phyloP scores from a whole-genome alignment of 805 yeast genomes.

The Cyberlindnera maritima region DNA sequence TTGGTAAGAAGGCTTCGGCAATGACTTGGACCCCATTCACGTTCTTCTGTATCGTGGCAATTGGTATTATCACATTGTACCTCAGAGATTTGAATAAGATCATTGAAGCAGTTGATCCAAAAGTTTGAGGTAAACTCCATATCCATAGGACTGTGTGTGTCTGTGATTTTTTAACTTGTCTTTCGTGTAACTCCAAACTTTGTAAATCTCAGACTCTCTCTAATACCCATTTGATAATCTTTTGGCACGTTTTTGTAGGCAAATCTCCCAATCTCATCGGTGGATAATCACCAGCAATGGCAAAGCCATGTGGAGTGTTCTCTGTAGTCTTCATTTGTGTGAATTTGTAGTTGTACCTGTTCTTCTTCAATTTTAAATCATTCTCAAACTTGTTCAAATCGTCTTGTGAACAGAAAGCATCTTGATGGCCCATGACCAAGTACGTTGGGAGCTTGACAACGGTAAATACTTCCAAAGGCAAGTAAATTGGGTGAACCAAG shows the following conservation, averaged over 20 bases:
- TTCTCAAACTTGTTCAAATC: conserved; percentile 13
- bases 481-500: conserved; percentile 24
- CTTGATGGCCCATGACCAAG: conserved; percentile 20
- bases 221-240: conserved; percentile 22
- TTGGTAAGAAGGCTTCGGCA: conserved; percentile 52
- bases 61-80: conserved; percentile 36
- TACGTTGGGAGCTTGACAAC: conserved; percentile 14
- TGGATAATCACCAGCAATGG: conserved; percentile 38
- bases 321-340: conserved; percentile 22
- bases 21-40: conserved; percentile 63
- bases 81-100: conserved; percentile 32
- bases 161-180: too few species aligned
- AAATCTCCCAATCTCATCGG: conserved; percentile 30
- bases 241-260: conserved; percentile 25
- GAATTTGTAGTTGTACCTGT: conserved; percentile 12
- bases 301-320: conserved; percentile 40
- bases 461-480: conserved; percentile 20
- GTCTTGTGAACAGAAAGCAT: conserved; percentile 16
- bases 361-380: conserved; percentile 12
- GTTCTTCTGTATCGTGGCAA: conserved; percentile 40
- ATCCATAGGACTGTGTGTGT: too few species aligned
- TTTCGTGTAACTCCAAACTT: too few species aligned
- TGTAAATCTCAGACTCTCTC: conserved; percentile 19
- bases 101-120: conserved; percentile 21
- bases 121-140: too few species aligned